A percentile compares a stretch with the other conserved stretches of the same genome.
These are phyloP conservation scores for Gentiana macrophylla DNA, from an alignment of 257 asterid genomes.

Conservation along the genomic window DNA sequence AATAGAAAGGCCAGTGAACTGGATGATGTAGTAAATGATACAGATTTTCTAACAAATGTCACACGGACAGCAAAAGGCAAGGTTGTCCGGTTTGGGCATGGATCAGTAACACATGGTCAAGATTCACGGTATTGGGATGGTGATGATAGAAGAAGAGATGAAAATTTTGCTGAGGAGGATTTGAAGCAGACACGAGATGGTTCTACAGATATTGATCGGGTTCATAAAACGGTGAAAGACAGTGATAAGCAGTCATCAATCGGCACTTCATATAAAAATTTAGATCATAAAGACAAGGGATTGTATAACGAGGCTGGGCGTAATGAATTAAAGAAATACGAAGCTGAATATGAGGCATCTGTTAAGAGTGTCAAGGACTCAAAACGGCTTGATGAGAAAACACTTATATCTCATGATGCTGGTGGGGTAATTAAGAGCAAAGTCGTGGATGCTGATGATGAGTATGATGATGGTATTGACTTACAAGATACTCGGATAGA, in stretches of 20 bases:
- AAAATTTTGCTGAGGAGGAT: constrained; percentile 66
- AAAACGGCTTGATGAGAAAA: constrained; percentile 20
- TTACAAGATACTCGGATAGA: constrained; percentile 57
- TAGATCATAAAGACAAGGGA: constrained; percentile 40
- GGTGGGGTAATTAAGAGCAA: constrained; percentile 26
- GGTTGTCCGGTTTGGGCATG: constrained; percentile 69
- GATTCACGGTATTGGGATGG: constrained; percentile 96
- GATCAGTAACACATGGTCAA: constrained; percentile 60
- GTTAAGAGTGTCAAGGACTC: constrained; percentile 36
- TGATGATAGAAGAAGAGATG: constrained; percentile 94
- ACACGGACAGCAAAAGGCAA: constrained; percentile 42
- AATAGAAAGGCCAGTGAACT: constrained; percentile 37
- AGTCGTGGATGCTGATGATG: constrained; percentile 53
- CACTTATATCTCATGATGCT: constrained; percentile 30
- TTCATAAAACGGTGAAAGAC: constrained; percentile 20
- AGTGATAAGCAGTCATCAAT: constrained; percentile 23
- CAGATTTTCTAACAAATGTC: constrained; percentile 78
- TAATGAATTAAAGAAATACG: constrained; percentile 65
- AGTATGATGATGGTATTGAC: constrained; percentile 87
- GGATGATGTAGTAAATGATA: constrained; percentile 46
- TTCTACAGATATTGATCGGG: constrained; percentile 27
- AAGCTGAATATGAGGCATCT: constrained; percentile 83
- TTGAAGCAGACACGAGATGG: constrained; percentile 31
- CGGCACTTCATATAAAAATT: constrained; percentile 24
- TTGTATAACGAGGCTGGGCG: constrained; percentile 93